Conservation (phyloP, 139 green algal genomes). For the Desmodesmus armatus region DNA sequence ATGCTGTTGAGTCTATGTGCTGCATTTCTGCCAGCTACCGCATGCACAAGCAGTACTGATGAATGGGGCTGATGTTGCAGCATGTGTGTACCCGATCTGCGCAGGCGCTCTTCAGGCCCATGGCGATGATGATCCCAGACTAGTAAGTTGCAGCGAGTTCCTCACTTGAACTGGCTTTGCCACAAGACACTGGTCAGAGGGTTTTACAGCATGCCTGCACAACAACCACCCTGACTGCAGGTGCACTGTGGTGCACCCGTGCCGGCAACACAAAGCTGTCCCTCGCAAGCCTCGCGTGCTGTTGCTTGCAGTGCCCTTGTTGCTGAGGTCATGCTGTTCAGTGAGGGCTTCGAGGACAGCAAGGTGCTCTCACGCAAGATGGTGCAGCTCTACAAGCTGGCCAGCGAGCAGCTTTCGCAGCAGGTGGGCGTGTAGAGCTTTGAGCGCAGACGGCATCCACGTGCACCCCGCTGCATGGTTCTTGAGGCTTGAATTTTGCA, state of each 20-base stretch:
- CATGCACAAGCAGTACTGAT: not conserved
- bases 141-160: too few relatives aligned
- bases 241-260: too few relatives aligned
- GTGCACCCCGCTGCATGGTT: too few relatives aligned
- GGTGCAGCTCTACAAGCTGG: conserved; percentile 94
- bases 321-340: conserved; percentile 86
- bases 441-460: too few relatives aligned
- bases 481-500: too few relatives aligned
- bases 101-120: conserved; percentile 84
- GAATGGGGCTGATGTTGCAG: not conserved
- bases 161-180: conserved; percentile 66
- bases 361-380: conserved; percentile 87
- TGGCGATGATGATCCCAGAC: conserved; percentile 93
- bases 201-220: too few relatives aligned
- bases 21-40: not conserved
- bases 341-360: conserved; percentile 86
- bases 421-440: too few relatives aligned
- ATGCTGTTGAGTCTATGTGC: not conserved
- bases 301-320: conserved; percentile 32
- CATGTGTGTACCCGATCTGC: not conserved
- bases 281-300: too few relatives aligned
- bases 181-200: too few relatives aligned
- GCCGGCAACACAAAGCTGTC: too few relatives aligned
- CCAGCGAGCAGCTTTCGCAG: conserved; percentile 89
- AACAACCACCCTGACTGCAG: too few relatives aligned